Base-by-base conservation (phyloP, 2,329 filamentous ascomycete genomes). In the Diaporthe longicolla region DNA sequence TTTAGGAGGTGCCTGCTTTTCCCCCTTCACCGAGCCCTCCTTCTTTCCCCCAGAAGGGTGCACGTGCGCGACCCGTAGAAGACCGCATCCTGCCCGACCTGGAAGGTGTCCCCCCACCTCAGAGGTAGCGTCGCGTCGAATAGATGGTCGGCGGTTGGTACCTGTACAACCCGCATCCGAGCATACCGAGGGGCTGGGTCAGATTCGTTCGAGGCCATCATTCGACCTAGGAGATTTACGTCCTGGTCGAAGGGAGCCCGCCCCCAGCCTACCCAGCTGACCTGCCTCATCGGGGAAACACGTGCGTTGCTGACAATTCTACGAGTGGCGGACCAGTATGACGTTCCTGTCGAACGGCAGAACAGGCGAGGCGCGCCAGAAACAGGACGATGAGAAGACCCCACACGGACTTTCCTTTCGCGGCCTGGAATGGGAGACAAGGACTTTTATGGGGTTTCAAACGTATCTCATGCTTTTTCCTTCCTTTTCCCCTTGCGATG, bases 81-180 rank as follows among this genome's bases (percentile, higher is more conserved):
- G 48, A 52, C 45, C 52, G 63, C 45, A 52, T 15, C 17, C 43
- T 24, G 29, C n/a, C 35, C 13, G 57, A 40, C 37, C 57, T 61
- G 57, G 37, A 19, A 43, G 21, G 19, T 48, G 7, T 24, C 11
- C 10, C 32, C 32, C 55, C 21, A n/a, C 26, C 17, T n/a, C 24
- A 26, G 19, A 40, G n/a, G 15, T 68, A 68, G 63, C 63, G 48
- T 32, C 32, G 63, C 63, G 63, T 68, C 63, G 63, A 68, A 68
- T 54, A 68, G 32, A 54, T 66, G 45, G 29, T 32, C 48, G n/a
- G 32, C n/a, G 17, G 48, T 35, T 43, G 15, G 40, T 43, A 13
- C 48, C 32, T 68, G 45, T 54, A 54, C 48, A 54, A 29, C 32
- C 32, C 48, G 43, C 63, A 40, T 54, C 63, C 63, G 63, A 68